Evolutionary conservation across 352 stramenopile species (phyloP).

Genomic region (Pythium rhizo-oryzae): DNA sequence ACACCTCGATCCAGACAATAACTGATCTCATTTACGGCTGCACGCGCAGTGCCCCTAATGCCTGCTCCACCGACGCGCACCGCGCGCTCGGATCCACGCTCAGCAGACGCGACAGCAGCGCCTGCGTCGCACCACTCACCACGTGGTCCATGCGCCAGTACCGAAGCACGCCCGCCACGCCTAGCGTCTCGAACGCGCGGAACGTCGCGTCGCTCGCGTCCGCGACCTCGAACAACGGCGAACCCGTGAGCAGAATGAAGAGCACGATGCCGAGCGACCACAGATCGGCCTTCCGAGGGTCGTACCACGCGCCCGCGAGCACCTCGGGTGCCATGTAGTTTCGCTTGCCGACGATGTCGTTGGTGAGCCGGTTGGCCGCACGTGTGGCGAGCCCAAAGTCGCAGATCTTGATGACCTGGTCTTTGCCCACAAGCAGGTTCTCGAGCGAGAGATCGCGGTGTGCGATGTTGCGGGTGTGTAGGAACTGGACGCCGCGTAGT

Average conservation of each 20-base stretch:
- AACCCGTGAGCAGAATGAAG: no score
- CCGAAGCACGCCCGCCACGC: background rate
- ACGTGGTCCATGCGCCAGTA: slow-evolving; percentile 1
- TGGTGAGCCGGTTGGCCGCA: slow-evolving; percentile 11
- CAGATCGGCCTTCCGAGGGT: no score
- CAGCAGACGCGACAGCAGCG: background rate
- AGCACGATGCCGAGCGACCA: no score
- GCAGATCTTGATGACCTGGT: slow-evolving; percentile 23
- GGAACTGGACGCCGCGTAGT: no score
- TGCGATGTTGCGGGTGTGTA: no score
- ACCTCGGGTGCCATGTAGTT: no score
- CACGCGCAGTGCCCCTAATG: background rate
- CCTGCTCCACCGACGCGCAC: background rate
- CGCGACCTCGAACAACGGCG: slow-evolving; percentile 33
- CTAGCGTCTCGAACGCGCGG: background rate
- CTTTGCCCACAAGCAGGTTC: slow-evolving; percentile 27
- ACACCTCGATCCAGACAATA: background rate
- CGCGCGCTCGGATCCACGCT: background rate
- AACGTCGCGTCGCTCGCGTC: slow-evolving; percentile 4
- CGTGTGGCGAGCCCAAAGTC: slow-evolving; percentile 8
- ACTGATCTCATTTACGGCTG: background rate
- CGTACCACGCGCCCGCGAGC: no score
- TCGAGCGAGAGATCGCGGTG: no score
- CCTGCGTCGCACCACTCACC: background rate
- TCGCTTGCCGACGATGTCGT: no score